phyloP scores from a whole-genome alignment of 306 rosid species.

The Hippophae rhamnoides region DNA sequence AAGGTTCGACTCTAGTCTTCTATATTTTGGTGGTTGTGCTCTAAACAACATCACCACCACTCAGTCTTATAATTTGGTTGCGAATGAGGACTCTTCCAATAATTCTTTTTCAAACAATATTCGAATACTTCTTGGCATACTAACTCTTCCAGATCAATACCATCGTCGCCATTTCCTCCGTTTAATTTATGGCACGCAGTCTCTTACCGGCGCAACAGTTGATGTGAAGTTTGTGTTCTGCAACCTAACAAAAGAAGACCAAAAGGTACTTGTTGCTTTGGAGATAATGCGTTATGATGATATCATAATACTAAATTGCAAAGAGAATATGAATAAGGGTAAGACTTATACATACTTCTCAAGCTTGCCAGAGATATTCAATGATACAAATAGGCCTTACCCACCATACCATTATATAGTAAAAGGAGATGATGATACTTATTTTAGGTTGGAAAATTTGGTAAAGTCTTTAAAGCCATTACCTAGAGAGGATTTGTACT shows the following conservation, averaged over 20 bases:
- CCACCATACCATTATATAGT: slow-evolving; percentile 16
- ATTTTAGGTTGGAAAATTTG: slow-evolving; percentile 16
- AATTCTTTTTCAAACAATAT: too few species aligned
- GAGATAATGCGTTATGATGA: slow-evolving; percentile 18
- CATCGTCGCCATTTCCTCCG: slow-evolving; percentile 25
- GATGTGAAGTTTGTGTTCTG: slow-evolving; percentile 24
- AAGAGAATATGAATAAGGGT: slow-evolving; percentile 24
- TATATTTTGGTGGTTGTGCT: too few species aligned
- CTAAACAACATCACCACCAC: too few species aligned
- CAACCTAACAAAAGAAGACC: slow-evolving; percentile 22
- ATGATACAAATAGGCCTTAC: neutral
- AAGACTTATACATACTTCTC: slow-evolving; percentile 30
- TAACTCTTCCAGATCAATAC: slow-evolving; percentile 18
- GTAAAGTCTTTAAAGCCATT: slow-evolving; percentile 19
- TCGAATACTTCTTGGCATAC: slow-evolving; percentile 14
- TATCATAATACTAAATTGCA: slow-evolving; percentile 23
- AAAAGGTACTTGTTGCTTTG: slow-evolving; percentile 5
- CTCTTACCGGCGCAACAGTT: slow-evolving; percentile 14
- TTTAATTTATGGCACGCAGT: slow-evolving; percentile 19
- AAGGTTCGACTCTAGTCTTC: too few species aligned
- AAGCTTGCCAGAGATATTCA: slow-evolving; percentile 4
- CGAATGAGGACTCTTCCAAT: too few species aligned
- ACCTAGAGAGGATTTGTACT: slow-evolving; percentile 24
- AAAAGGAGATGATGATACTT: slow-evolving; percentile 27
- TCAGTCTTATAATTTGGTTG: too few species aligned